Evolutionary conservation across 805 yeast genomes (phyloP), one percentile per base, ranked within the genome.

Genomic region (Candida suzukii): DNA sequence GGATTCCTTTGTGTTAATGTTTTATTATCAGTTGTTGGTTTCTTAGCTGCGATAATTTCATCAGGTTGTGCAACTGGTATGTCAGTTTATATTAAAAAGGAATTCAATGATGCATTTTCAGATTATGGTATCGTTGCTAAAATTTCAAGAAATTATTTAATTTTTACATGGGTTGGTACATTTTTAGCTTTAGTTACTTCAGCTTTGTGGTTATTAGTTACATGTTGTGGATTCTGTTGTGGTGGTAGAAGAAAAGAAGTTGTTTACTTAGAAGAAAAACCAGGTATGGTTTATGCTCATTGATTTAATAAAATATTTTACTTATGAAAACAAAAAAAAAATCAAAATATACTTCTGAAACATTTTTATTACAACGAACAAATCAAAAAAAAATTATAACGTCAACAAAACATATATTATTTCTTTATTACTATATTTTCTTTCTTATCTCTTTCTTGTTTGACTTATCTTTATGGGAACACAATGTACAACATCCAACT

Each of bases 51-150:
- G 2, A 3, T 53, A 1, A 30, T 53, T 7, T 41, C 49, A 6
- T 41, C 52, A 1, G 55, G 46, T 35, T 33, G 44, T 30, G 46
- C 83, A 24, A 83, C 91, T 0, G 93, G 80, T 16, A 65, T 74
- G n/a, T 82, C 66, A 63, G 42, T 63, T 5, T 67, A 68, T 41
- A 67, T 80, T 45, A 61, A 71, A 44, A 60, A 64, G 12, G 65
- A 72, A 41, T 68, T 86, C 63, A 76, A 81, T 50, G 61, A 75
- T 27, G 62, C 65, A 27, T 60, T 61, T 12, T 56, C 52, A 2
- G 56, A 57, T 2, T 78, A 67, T 50, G 95, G 95, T 14, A 69
- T 81, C 37, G 56, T 60, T 30, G 74, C 86, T 2, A 55, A 57
- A 29, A 52, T 85, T 9, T 51, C 58, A 2, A 46, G 40, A 34